Base-by-base conservation (phyloP, 164 flowering plant species). In the Sextonia rubra region DNA sequence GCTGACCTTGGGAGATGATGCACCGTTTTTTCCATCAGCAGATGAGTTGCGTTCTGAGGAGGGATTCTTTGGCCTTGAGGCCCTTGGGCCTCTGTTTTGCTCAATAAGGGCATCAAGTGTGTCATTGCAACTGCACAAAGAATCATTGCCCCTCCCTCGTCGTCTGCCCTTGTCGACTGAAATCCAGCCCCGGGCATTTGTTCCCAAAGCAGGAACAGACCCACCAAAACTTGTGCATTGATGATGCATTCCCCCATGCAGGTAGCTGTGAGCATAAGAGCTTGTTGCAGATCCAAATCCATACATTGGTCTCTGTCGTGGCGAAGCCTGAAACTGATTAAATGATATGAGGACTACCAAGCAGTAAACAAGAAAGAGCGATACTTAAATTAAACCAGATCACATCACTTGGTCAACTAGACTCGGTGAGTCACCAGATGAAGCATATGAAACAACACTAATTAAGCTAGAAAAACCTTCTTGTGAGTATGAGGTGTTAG, bases 31-130 rank as follows among this genome's bases (percentile, higher is more conserved):
- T 64, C 60, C 82, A 60, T 79, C 88, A 22, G 77, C 47, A 3
- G 88, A 60, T 44, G 85, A 61, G 67, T 71, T 75, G 44, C 82
- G 86, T 71, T 89, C 98, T 74, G 78, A 69, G 47, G 81, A 65
- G 82, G 86, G 88, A 56, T 69, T 80, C 83, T 88, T 92, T 24
- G 87, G 81, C 82, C 87, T 94, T 69, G 83, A 83, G 56, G 97
- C 89, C 75, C 98, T 86, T 3, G 98, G 98, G 72, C 98, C 98
- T 71, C 93, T 85, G 74, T 92, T 94, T 71, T 91, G 96, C 82
- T 91, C 97, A 78, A 79, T 83, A 49, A 91, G 83, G 17, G 86
- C 75, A 81, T 88, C 92, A 80, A 83, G 78, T 37, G 84, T 61
- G 60, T 82, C 90, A 80, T 83, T 84, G 69, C 90, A 86, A 55